These are phyloP conservation scores for Casuarina glauca DNA, from an alignment of 306 rosid species.

Conservation along the genomic window DNA sequence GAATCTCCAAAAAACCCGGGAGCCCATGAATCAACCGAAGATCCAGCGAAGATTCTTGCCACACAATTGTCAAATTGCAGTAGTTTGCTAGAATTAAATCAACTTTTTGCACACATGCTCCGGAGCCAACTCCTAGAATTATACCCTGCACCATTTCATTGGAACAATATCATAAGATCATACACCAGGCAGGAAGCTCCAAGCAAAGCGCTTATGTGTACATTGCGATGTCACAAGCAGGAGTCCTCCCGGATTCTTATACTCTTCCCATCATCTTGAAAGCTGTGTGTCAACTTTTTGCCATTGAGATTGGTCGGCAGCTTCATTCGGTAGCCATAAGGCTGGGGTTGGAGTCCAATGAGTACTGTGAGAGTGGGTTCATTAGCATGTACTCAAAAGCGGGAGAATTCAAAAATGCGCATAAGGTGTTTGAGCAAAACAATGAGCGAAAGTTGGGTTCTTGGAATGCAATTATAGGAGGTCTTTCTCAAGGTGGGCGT, in stretches of 20 bases:
- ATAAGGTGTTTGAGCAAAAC: conserved; percentile 63
- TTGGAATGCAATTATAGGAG: conserved; percentile 71
- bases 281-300: conserved; percentile 44
- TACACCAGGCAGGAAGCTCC: conserved; percentile 58
- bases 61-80: conserved; percentile 36
- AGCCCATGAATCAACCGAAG: conserved; percentile 10
- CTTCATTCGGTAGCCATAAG: conserved; percentile 52
- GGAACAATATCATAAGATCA: conserved; percentile 67
- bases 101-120: conserved; percentile 43
- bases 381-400: conserved; percentile 50
- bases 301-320: conserved; percentile 47
- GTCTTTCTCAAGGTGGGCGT: conserved; percentile 60
- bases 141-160: conserved; percentile 51
- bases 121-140: conserved; percentile 41
- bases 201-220: conserved; percentile 42
- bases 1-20: neutral
- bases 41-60: conserved; percentile 30
- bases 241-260: conserved; percentile 59
- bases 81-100: conserved; percentile 34
- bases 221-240: conserved; percentile 47
- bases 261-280: conserved; percentile 69
- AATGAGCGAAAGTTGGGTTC: conserved; percentile 67
- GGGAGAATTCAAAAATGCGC: conserved; percentile 60
- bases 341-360: conserved; percentile 57
- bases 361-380: conserved; percentile 73